Conservation (phyloP, 306 rosid species). For the peach (Prunus persica) region Prunus_persica_NCBIv2 NC_034009.1:35006501-35007000, state of each 20-base stretch:
- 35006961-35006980: background rate
- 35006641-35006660: conserved; percentile 63
- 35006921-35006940: background rate
- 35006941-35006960: background rate
- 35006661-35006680: conserved; percentile 68
- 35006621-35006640: conserved; percentile 79
- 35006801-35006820: background rate
- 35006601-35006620: conserved; percentile 81
- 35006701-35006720: background rate
- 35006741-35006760: background rate
- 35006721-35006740: background rate
- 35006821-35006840: background rate
- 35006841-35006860: background rate
- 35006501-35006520: conserved; percentile 96
- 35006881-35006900: background rate
- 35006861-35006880: background rate
- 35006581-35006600: conserved; percentile 13
- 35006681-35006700: conserved; percentile 11
- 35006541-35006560: conserved; percentile 15
- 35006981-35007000: background rate
- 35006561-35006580: conserved; percentile 16
- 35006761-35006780: background rate
- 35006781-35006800: background rate
- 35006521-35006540: conserved; percentile 25
- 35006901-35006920: background rate